These are phyloP conservation scores for Phytopythium aichiense DNA, from an alignment of 352 stramenopile species.

Conservation along the genomic window DNA sequence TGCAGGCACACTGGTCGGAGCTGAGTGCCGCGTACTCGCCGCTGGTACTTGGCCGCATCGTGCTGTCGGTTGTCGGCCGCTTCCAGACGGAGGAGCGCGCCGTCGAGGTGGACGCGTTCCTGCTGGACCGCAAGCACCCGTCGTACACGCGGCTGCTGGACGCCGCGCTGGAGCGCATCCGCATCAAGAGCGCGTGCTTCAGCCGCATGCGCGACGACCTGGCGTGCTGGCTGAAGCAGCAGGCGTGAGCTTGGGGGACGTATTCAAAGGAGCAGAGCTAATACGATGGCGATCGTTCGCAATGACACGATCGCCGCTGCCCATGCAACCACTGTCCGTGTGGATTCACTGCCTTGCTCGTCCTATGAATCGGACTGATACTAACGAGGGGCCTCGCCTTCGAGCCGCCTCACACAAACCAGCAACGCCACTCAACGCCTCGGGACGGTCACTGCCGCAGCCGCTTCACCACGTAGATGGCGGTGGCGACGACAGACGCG, in stretches of 20 bases:
- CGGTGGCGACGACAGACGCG: constrained; percentile 28
- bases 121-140: constrained; percentile 60
- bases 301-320: neutral
- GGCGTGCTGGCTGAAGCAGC: constrained; percentile 42
- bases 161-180: constrained; percentile 67
- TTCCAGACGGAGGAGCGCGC: constrained; percentile 65
- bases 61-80: constrained; percentile 47
- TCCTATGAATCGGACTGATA: neutral
- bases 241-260: neutral
- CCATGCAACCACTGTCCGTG: neutral
- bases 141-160: constrained; percentile 66
- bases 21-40: constrained; percentile 66
- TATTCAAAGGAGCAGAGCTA: neutral
- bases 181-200: constrained; percentile 64
- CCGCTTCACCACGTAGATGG: constrained; percentile 30
- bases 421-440: neutral
- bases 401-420: neutral
- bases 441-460: constrained; percentile 10
- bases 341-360: neutral
- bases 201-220: constrained; percentile 48
- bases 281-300: neutral
- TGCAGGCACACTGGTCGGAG: constrained; percentile 61
- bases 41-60: constrained; percentile 62
- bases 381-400: neutral
- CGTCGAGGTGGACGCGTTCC: constrained; percentile 51